phyloP scores from a whole-genome alignment of 2,329 filamentous ascomycete genomes.

The Arachnomyces sp. region DNA sequence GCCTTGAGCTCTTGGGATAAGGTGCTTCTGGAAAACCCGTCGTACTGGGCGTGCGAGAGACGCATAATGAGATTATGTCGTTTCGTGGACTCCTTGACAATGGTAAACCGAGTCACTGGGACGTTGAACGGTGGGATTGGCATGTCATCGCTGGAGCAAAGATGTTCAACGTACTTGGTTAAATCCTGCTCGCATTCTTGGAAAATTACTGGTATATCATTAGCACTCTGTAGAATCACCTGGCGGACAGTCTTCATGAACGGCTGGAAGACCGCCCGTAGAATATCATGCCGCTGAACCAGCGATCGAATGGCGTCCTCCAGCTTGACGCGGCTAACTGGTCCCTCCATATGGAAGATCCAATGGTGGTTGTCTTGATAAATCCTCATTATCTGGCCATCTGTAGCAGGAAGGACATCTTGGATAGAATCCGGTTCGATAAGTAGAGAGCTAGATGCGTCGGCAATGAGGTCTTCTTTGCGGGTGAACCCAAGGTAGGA shows the following conservation, averaged over 20 bases:
- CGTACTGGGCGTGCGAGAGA: slow-evolving; percentile 27
- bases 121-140: slow-evolving; percentile 52
- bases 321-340: slow-evolving; percentile 42
- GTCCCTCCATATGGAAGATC: no score
- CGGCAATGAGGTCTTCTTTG: no score
- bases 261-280: slow-evolving; percentile 58
- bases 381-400: slow-evolving; percentile 52
- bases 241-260: slow-evolving; percentile 45
- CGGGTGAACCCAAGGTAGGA: no score
- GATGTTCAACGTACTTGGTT: slow-evolving; percentile 45
- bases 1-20: no score
- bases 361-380: slow-evolving; percentile 48
- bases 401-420: slow-evolving; percentile 49
- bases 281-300: slow-evolving; percentile 54
- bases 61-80: slow-evolving; percentile 21
- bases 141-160: slow-evolving; percentile 51
- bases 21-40: no score
- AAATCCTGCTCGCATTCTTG: slow-evolving; percentile 46
- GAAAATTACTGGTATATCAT: slow-evolving; percentile 42
- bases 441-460: no score
- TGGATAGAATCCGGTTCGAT: no score
- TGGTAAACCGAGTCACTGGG: slow-evolving; percentile 54
- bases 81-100: slow-evolving; percentile 29
- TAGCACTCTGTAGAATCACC: slow-evolving; percentile 51
- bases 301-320: slow-evolving; percentile 41